Percentiles rank a stretch among this genome's conserved stretches.
phyloP scores from a whole-genome alignment of 2,329 filamentous ascomycete species.

The Didymella pomorum region DNA sequence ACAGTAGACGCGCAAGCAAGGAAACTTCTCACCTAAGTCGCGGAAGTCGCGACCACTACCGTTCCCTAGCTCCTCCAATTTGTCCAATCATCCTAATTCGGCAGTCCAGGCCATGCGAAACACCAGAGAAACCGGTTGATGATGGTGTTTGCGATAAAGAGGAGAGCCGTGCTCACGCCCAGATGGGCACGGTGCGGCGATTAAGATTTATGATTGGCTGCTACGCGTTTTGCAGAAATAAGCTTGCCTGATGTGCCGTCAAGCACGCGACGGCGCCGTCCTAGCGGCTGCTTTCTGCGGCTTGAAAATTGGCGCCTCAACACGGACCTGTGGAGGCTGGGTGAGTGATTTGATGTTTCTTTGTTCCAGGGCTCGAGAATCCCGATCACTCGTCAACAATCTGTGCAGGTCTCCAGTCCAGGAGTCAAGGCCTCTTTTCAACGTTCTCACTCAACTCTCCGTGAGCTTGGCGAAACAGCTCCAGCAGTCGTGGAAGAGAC shows the following conservation, averaged over 20 bases:
- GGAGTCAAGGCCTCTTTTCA: no score
- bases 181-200: neutral
- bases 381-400: no score
- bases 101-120: conserved; percentile 11
- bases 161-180: conserved; percentile 12
- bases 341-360: conserved; percentile 2
- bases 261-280: conserved; percentile 10
- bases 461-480: no score
- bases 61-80: conserved; percentile 11
- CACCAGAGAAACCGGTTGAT: conserved; percentile 11
- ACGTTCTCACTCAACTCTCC: no score
- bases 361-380: no score
- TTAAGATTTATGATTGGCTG: neutral
- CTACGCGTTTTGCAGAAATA: conserved; percentile 2
- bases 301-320: conserved; percentile 16
- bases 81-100: conserved; percentile 1
- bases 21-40: neutral
- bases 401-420: no score
- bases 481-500: no score
- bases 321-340: conserved; percentile 2
- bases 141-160: conserved; percentile 22
- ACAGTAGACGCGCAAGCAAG: conserved; percentile 3
- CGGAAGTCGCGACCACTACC: conserved; percentile 2
- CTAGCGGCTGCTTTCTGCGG: conserved; percentile 16
- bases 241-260: conserved; percentile 19